Percentiles rank a stretch among this genome's conserved stretches.
Conservation (phyloP, 2,329 filamentous ascomycete genomes). For the Aspergillus fischeri region DNA sequence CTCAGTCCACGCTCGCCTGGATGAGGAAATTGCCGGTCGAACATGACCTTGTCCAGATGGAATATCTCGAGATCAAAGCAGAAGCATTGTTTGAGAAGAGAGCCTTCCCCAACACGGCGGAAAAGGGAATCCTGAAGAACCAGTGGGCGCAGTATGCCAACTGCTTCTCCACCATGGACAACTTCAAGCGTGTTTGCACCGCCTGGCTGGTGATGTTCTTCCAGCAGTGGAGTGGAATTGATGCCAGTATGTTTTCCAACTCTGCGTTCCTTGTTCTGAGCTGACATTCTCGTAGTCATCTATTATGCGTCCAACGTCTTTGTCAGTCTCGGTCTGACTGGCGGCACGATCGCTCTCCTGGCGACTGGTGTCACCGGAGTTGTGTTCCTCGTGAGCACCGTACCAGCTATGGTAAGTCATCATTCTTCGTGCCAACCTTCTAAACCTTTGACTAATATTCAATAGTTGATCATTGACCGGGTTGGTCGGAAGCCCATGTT, state of each 20-base stretch:
- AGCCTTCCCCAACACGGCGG: slow-evolving; percentile 43
- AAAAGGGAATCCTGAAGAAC: slow-evolving; percentile 40
- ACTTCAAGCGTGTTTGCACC: slow-evolving; percentile 46
- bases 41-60: slow-evolving; percentile 37
- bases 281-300: slow-evolving; percentile 27
- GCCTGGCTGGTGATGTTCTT: slow-evolving; percentile 48
- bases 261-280: neutral
- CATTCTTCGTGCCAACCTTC: neutral
- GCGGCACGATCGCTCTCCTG: slow-evolving; percentile 29
- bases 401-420: slow-evolving; percentile 30
- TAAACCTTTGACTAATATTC: neutral
- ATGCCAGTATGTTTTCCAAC: slow-evolving; percentile 27
- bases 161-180: slow-evolving; percentile 46
- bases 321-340: slow-evolving; percentile 30
- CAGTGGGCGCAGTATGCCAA: slow-evolving; percentile 51
- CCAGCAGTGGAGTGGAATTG: slow-evolving; percentile 45
- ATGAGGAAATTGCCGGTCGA: slow-evolving; percentile 31
- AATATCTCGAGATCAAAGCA: slow-evolving; percentile 48
- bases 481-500: slow-evolving; percentile 28
- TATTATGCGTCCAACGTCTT: slow-evolving; percentile 41
- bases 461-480: slow-evolving; percentile 24
- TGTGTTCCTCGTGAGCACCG: slow-evolving; percentile 28
- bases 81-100: slow-evolving; percentile 43
- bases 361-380: slow-evolving; percentile 34
- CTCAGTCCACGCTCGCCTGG: slow-evolving; percentile 21